Evolutionary conservation across 164 flowering plant genomes (phyloP).

Genomic region (Magnolia kwangsiensis): DNA sequence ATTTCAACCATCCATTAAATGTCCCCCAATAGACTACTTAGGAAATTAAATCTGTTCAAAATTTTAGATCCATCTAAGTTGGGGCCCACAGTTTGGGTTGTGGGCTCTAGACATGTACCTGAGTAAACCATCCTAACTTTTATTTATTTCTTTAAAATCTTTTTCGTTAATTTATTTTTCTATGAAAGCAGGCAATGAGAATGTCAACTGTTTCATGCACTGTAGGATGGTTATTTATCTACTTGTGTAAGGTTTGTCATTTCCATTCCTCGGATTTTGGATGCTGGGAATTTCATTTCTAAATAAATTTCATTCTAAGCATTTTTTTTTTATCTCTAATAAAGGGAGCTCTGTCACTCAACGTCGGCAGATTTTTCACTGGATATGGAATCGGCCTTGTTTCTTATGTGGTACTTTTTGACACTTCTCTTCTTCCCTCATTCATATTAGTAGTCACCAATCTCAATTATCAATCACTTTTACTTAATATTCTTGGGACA

Average conservation of each 20-base stretch:
- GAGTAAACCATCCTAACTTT: not conserved
- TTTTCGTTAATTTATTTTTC: not conserved
- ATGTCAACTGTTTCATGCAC: conserved; percentile 48
- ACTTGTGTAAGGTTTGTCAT: conserved; percentile 66
- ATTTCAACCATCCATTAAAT: too few species aligned
- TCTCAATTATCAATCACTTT: not conserved
- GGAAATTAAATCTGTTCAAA: too few species aligned
- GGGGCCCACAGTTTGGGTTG: too few species aligned
- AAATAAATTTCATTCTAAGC: not conserved
- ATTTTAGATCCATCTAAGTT: too few species aligned
- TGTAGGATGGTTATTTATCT: conserved; percentile 76
- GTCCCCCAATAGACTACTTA: too few species aligned
- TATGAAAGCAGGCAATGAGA: conserved; percentile 64
- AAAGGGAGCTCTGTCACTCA: conserved; percentile 61
- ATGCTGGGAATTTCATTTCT: not conserved
- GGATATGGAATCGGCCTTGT: conserved; percentile 91
- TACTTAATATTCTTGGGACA: not conserved
- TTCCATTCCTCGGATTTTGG: not conserved
- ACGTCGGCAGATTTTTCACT: conserved; percentile 68
- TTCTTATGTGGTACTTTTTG: conserved; percentile 70
- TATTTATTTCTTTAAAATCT: too few species aligned
- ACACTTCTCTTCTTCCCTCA: not conserved
- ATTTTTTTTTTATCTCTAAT: not conserved
- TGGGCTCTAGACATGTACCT: not conserved
- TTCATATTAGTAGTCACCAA: not conserved